Percentiles rank a stretch among this genome's conserved stretches.
Conservation (phyloP, 495 filamentous ascomycete genomes). For the Cryomyces antarcticus region DNA sequence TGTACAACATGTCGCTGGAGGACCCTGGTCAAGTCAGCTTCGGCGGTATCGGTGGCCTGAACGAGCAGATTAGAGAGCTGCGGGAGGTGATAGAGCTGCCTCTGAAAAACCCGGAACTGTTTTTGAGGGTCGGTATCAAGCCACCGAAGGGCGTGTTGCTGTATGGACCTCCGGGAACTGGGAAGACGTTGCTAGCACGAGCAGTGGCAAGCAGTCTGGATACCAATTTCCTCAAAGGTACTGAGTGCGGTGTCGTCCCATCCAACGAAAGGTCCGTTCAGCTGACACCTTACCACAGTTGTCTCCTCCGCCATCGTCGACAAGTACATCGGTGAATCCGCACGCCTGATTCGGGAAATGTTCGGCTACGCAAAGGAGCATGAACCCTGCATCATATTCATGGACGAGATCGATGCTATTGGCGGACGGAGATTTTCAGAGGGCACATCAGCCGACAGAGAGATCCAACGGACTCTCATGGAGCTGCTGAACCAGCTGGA, state of each 20-base stretch:
- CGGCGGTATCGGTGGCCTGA: constrained; percentile 94
- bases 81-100: constrained; percentile 96
- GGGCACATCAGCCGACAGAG: constrained; percentile 91
- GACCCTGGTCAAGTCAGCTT: constrained; percentile 97
- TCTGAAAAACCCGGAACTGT: constrained; percentile 96
- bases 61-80: constrained; percentile 96
- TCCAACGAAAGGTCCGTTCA: background rate
- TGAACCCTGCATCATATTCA: constrained; percentile 99
- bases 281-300: constrained; percentile 32
- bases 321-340: constrained; percentile 98
- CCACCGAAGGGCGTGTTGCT: constrained; percentile 94
- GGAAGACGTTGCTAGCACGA: constrained; percentile 87
- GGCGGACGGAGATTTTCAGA: constrained; percentile 95
- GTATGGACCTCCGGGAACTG: constrained; percentile 94
- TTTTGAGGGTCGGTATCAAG: constrained; percentile 94
- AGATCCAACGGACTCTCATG: constrained; percentile 98
- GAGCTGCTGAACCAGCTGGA: constrained; percentile 97
- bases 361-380: constrained; percentile 99
- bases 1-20: constrained; percentile 99
- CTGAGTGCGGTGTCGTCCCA: constrained; percentile 1
- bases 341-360: constrained; percentile 95
- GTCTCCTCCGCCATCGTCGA: constrained; percentile 99
- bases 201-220: constrained; percentile 94
- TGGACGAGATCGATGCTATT: constrained; percentile 99
- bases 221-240: constrained; percentile 97